A percentile compares a stretch with the other conserved stretches of the same genome.
phyloP scores from a whole-genome alignment of 208 protist genomes.

The Kentomonas sorsogonicus region DNA sequence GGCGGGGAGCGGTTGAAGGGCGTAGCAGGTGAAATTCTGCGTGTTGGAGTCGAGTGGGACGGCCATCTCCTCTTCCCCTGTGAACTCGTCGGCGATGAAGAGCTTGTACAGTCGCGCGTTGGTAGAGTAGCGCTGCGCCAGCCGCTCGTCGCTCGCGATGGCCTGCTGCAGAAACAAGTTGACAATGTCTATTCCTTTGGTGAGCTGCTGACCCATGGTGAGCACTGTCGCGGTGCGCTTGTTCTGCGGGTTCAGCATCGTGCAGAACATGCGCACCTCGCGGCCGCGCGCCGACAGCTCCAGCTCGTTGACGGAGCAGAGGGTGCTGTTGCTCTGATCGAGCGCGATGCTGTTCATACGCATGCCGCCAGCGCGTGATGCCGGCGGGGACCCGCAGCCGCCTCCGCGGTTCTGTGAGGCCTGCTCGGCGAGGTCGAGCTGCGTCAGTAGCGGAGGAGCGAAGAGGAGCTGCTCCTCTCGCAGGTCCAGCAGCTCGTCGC shows the following conservation, averaged over 20 bases:
- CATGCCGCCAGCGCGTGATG: not conserved
- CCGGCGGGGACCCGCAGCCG: not conserved
- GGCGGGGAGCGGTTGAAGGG: constrained; percentile 57
- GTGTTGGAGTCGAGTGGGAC: constrained; percentile 53
- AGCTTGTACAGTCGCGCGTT: constrained; percentile 80
- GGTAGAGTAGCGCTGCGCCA: constrained; percentile 54
- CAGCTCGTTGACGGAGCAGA: constrained; percentile 1
- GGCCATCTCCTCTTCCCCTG: constrained; percentile 81
- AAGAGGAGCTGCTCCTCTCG: constrained; percentile 1
- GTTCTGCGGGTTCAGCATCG: constrained; percentile 57
- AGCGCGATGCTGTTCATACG: not conserved
- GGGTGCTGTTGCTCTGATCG: constrained; percentile 8
- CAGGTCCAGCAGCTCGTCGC: constrained; percentile 23
- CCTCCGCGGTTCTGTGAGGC: too few species aligned
- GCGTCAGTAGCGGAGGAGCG: not conserved
- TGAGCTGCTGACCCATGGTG: constrained; percentile 39
- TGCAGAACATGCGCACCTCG: constrained; percentile 74
- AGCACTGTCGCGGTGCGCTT: constrained; percentile 47
- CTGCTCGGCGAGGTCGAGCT: too few species aligned
- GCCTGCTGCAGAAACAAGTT: constrained; percentile 63
- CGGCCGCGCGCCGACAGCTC: constrained; percentile 10
- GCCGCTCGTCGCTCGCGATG: constrained; percentile 43
- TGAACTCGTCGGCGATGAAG: constrained; percentile 86
- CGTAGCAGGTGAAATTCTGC: constrained; percentile 79
- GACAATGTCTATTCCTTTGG: constrained; percentile 74